These are phyloP conservation scores for Macrolepiota dolichaula DNA, from an alignment of 768 basidiomycete genomes.

Conservation along the genomic window DNA sequence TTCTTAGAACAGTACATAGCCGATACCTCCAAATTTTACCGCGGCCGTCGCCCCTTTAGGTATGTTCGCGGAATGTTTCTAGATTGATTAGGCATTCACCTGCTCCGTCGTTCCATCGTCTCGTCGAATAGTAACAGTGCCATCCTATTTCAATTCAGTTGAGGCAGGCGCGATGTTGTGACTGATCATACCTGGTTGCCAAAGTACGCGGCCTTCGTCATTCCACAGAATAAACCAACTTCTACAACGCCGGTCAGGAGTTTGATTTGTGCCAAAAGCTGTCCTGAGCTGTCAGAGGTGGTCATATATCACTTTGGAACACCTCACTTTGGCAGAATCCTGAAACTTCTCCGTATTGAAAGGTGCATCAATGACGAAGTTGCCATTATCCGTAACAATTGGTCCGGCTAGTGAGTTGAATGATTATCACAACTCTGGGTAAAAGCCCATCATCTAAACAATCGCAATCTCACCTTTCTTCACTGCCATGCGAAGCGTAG, in stretches of 20 bases:
- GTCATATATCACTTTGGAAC: background rate
- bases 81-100: slow-evolving; percentile 8
- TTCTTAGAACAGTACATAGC: background rate
- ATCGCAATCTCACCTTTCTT: slow-evolving; percentile 49
- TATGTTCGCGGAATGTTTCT: background rate
- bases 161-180: background rate
- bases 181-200: slow-evolving; percentile 63
- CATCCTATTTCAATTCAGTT: slow-evolving; percentile 42
- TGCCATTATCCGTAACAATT: slow-evolving; percentile 95
- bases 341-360: slow-evolving; percentile 69
- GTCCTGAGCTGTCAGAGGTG: background rate
- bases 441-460: background rate
- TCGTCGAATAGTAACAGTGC: slow-evolving; percentile 63
- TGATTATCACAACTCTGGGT: background rate
- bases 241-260: slow-evolving; percentile 98
- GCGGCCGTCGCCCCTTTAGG: background rate
- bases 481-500: slow-evolving; percentile 89
- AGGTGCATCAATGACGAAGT: slow-evolving; percentile 96
- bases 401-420: slow-evolving; percentile 66
- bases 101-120: slow-evolving; percentile 37
- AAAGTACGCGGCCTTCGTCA: slow-evolving; percentile 97
- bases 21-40: background rate
- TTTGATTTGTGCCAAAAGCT: slow-evolving; percentile 84
- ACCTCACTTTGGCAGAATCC: slow-evolving; percentile 57
- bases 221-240: slow-evolving; percentile 92